Evolutionary conservation across 75 land plant genomes (phyloP).

Genomic region (Pinus taeda): DNA sequence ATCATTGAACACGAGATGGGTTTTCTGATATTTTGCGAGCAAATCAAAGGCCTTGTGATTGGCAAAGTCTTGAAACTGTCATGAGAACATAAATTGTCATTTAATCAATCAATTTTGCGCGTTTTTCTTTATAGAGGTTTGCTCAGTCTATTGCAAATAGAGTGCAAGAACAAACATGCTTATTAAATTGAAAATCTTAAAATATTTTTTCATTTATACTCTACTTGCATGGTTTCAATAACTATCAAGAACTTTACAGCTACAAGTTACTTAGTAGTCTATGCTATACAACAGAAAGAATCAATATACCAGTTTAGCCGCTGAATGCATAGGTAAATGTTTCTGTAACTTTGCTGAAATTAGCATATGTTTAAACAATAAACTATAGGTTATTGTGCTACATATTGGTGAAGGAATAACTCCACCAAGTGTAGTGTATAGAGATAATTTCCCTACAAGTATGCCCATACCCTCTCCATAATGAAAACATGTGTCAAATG

Average conservation of each 20-base stretch:
- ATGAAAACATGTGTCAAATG: neutral
- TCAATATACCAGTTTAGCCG: neutral
- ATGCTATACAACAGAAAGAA: neutral
- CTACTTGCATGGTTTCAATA: neutral
- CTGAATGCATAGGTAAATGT: too few relatives aligned
- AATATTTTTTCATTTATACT: neutral
- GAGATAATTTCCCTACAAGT: slow-evolving; percentile 33
- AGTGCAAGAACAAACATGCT: neutral
- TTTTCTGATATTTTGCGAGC: slow-evolving; percentile 59
- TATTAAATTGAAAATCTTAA: neutral
- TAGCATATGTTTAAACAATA: neutral
- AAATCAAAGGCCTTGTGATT: slow-evolving; percentile 67
- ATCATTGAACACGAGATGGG: slow-evolving; percentile 88
- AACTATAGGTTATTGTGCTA: neutral
- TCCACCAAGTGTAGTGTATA: slow-evolving; percentile 39
- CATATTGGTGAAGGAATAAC: slow-evolving; percentile 31
- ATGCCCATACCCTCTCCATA: slow-evolving; percentile 32
- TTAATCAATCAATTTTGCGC: neutral
- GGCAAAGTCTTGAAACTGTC: slow-evolving; percentile 89
- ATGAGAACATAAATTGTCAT: neutral
- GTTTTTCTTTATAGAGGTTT: neutral
- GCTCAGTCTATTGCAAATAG: neutral
- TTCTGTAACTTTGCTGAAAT: neutral
- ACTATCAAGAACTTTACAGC: neutral
- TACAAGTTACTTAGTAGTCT: neutral